A percentile compares a stretch with the other conserved stretches of the same genome.
phyloP scores from a whole-genome alignment of 805 yeast genomes.

The Sugiyamaella boreocaroliniensis region DNA sequence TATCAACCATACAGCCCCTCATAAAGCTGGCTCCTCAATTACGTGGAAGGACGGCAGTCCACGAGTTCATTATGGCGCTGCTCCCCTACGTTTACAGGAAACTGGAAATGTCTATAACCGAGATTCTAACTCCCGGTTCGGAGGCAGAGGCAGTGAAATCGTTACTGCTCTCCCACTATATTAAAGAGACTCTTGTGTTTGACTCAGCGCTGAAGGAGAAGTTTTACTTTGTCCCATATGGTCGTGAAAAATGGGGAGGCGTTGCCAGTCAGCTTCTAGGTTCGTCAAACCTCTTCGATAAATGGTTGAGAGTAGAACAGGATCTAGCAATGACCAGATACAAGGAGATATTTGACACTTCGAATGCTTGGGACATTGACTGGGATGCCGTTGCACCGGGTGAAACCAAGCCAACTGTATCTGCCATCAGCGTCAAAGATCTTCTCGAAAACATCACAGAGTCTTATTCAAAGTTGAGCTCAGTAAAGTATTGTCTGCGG shows the following conservation, averaged over 20 bases:
- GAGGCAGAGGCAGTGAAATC: slow-evolving; percentile 28
- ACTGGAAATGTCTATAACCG: slow-evolving; percentile 20
- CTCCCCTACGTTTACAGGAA: slow-evolving; percentile 44
- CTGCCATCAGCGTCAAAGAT: slow-evolving; percentile 52
- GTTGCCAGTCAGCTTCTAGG: slow-evolving; percentile 29
- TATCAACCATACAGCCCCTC: slow-evolving; percentile 19
- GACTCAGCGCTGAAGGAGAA: slow-evolving; percentile 43
- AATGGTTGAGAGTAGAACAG: slow-evolving; percentile 51
- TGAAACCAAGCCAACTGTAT: slow-evolving; percentile 52
- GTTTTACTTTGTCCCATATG: slow-evolving; percentile 43
- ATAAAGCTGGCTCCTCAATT: slow-evolving; percentile 10
- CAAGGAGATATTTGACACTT: slow-evolving; percentile 42
- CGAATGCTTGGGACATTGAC: slow-evolving; percentile 53
- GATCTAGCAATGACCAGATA: slow-evolving; percentile 41
- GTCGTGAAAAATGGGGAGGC: slow-evolving; percentile 38
- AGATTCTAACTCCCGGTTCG: slow-evolving; percentile 21
- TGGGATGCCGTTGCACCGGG: slow-evolving; percentile 42
- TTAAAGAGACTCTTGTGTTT: slow-evolving; percentile 51
- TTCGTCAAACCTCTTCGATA: slow-evolving; percentile 31
- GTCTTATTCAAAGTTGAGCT: slow-evolving; percentile 39
- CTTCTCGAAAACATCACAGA: slow-evolving; percentile 51
- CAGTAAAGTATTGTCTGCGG: slow-evolving; percentile 48
- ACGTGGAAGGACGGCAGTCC: slow-evolving; percentile 27
- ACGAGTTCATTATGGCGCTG: slow-evolving; percentile 42
- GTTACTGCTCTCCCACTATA: slow-evolving; percentile 49